These are phyloP conservation scores for Penicillium sp. DNA, from an alignment of 2,329 filamentous ascomycete genomes.

Conservation along the genomic window DNA sequence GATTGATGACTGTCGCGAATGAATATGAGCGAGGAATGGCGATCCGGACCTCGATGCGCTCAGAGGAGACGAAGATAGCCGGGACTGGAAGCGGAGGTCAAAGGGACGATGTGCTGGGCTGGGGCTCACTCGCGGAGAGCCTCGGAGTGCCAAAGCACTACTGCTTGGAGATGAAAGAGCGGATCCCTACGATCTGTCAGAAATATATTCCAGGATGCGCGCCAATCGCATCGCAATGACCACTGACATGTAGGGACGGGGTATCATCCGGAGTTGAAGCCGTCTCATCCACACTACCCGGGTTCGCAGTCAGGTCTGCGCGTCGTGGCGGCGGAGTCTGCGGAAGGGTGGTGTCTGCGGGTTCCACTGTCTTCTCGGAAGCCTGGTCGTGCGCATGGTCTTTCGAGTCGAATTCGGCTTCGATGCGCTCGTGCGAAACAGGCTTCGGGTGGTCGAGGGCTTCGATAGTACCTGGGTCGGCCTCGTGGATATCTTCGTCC, in stretches of 20 bases:
- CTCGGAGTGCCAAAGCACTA: conserved; percentile 67
- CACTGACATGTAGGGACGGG: conserved; percentile 72
- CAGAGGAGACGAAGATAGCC: conserved; percentile 64
- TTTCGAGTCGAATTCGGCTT: conserved; percentile 28
- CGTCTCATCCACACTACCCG: conserved; percentile 60
- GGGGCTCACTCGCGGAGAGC: conserved; percentile 67
- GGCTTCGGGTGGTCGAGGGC: conserved; percentile 21
- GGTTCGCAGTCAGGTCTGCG: conserved; percentile 15
- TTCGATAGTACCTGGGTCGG: conserved; percentile 24
- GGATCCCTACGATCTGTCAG: conserved; percentile 49
- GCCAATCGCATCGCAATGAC: conserved; percentile 31
- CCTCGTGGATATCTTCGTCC: conserved; percentile 33
- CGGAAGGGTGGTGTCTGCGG: conserved; percentile 16
- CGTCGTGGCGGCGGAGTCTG: conserved; percentile 27
- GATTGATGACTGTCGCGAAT: conserved; percentile 77
- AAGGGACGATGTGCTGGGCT: conserved; percentile 88
- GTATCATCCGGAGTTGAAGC: conserved; percentile 78
- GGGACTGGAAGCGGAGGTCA: conserved; percentile 88
- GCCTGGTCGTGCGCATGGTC: conserved; percentile 25
- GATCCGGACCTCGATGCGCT: conserved; percentile 68
- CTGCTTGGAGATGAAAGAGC: conserved; percentile 64
- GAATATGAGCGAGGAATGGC: conserved; percentile 70
- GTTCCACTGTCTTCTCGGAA: conserved; percentile 19
- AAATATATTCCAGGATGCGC: conserved; percentile 56
- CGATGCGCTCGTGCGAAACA: conserved; percentile 19